Evolutionary conservation across 192 early-diverging fungal genomes (phyloP), one percentile per base, ranked within the genome.

Genomic region (Piromyces finnis): DNA sequence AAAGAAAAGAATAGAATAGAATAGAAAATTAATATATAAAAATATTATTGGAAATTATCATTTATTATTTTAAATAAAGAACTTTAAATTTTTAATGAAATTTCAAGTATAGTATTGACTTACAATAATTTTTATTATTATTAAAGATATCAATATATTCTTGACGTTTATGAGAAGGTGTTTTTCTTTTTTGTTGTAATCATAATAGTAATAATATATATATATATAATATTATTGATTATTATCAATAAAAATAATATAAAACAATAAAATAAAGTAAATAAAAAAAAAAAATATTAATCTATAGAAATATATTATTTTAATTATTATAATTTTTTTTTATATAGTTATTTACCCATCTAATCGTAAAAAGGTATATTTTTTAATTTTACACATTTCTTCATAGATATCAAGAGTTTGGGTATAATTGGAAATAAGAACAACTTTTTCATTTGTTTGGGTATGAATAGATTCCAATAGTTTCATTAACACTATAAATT

Each of bases 361-460:
- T 28, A 93, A 84, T 6, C 92, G 81, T 28, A 88, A 83, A 59
- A 68, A 87, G 16, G 39, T 77, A 68, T 85, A 87, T 12, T 83
- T 30, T 27, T 80, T 28, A 28, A 80, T 37, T 6, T 29, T 77
- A 78, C 88, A 89, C 29, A 89, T 78, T 26, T 41, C 81, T 82
- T 89, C 86, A 27, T 91, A 81, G 14, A 92, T 77, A 81, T 93
- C 91, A 7, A 93, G 82, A 11, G 87, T 88, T 77, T 90, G 85
- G 4, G 90, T 91, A 80, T 87, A 93, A 80, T 92, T 91, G 22
- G 90, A 92, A 17, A 93, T 91, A 6, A 93, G 81, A 0, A 93
- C 91, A 9, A 93, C 88, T 80, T 90, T 88, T 59, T 88, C 87
- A 3, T 79, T 29, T 14, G 87, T 87, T 51, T 51, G 41, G 18